Evolutionary conservation across 805 yeast species (phyloP), one percentile per base, ranked within the genome.

Genomic region (Nakazawaea holstii): DNA sequence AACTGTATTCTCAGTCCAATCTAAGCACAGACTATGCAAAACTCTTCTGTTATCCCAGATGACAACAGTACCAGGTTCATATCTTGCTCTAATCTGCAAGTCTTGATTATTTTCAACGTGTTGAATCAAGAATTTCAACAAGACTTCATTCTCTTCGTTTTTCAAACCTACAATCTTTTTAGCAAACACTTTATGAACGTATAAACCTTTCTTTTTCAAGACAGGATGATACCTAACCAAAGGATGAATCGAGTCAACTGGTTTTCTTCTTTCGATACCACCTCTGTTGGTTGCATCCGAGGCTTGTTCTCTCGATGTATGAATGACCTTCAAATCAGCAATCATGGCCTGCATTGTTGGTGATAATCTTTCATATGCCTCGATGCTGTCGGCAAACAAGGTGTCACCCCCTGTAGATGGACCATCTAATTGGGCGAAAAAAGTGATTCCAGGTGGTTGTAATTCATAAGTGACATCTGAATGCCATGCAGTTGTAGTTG

Each of bases 21-120:
- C 92, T 47, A 79, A 74, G 14, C 81, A 72, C 13, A 90, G 89
- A 11, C 86, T 70, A 62, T 86, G 94, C 26, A 76, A 65, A 8
- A 80, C 76, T 58, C 84, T 70, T 61, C 94, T 79, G 70, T 86
- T 86, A 59, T 86, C 94, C 92, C 92, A 86, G 27, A 84, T 64
- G 15, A 82, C 87, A 44, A 86, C 84, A 1, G 89, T 76, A 43
- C 76, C 74, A 45, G 82, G 81, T 59, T 79, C 83, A 86, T 89
- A 86, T 46, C 64, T 72, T 40, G 87, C 87, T 59, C 91, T 76
- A 46, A 83, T 68, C 54, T 84, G 87, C 55, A 83, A 70, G 60
- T 83, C 89, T 49, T 74, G 75, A 53, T 67, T 66, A 45, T 76
- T 73, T 48, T 64, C 66, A 35, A 82, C 69, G 54, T 79, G 80